A percentile compares a stretch with the other conserved stretches of the same genome.
Evolutionary conservation across 768 basidiomycete species (phyloP).

Genomic region (Suillus clintonianus): DNA sequence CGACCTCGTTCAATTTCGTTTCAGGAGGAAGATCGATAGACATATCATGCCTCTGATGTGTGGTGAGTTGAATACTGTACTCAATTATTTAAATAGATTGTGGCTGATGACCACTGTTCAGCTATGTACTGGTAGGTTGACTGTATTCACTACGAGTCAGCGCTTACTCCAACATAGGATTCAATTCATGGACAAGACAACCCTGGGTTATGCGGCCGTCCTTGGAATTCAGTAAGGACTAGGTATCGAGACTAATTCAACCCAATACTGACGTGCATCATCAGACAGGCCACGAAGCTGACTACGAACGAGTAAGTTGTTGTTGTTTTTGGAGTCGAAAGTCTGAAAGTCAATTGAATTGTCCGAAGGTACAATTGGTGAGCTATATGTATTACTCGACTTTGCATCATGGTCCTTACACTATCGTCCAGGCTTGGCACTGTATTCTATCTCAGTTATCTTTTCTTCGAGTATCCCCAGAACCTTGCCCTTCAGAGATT

Average conservation of each 20-base stretch:
- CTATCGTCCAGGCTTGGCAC: conserved; percentile 56
- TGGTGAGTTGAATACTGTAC: conserved; percentile 41
- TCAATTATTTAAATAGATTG: background rate
- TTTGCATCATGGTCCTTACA: background rate
- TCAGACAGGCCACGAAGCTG: conserved; percentile 56
- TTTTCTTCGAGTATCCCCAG: conserved; percentile 69
- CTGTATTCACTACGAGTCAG: background rate
- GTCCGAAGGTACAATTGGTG: conserved; percentile 59
- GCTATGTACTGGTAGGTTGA: conserved; percentile 48
- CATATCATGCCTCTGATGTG: conserved; percentile 68
- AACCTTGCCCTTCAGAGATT: conserved; percentile 64
- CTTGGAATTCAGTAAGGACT: conserved; percentile 57
- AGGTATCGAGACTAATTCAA: background rate
- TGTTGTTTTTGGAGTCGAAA: background rate
- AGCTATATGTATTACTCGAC: conserved; percentile 8
- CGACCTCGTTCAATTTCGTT: background rate
- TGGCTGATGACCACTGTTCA: conserved; percentile 30
- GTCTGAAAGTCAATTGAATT: background rate
- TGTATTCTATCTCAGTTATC: conserved; percentile 65
- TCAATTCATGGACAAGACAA: conserved; percentile 74
- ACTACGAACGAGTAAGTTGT: conserved; percentile 57
- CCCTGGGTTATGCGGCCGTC: conserved; percentile 60
- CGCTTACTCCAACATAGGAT: conserved; percentile 39
- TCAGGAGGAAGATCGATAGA: conserved; percentile 56
- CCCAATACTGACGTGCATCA: background rate